Percentiles rank a stretch among this genome's conserved stretches.
phyloP scores from a whole-genome alignment of 2,329 filamentous ascomycete species.

The Onygena corvina region DNA sequence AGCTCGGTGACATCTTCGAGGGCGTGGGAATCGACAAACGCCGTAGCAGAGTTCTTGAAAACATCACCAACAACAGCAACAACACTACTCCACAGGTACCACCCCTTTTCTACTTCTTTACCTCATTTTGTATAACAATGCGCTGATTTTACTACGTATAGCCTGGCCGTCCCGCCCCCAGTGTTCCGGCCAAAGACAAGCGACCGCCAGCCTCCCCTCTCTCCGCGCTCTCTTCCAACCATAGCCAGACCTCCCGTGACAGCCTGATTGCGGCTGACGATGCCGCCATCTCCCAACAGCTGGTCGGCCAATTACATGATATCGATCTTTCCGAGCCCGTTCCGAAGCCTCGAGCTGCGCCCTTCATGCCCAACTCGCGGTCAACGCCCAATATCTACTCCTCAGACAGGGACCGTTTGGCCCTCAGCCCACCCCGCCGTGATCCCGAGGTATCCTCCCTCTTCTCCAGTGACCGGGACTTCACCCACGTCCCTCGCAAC shows the following conservation, averaged over 20 bases:
- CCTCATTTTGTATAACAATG: background rate
- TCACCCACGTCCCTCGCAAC: constrained; percentile 12
- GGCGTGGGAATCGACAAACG: constrained; percentile 30
- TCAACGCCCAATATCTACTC: constrained; percentile 8
- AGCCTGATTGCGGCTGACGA: constrained; percentile 33
- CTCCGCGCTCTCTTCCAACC: constrained; percentile 41
- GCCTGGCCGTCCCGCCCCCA: constrained; percentile 7
- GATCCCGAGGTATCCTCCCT: constrained; percentile 13
- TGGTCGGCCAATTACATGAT: background rate
- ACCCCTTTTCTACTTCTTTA: background rate
- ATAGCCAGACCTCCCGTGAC: constrained; percentile 41
- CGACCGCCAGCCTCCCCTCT: constrained; percentile 31
- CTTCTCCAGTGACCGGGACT: constrained; percentile 13
- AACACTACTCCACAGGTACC: constrained; percentile 11
- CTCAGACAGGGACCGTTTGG: background rate
- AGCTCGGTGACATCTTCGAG: constrained; percentile 44
- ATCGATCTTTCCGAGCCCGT: background rate
- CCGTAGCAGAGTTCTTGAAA: constrained; percentile 13
- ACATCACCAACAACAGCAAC: constrained; percentile 17
- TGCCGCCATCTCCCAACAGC: background rate
- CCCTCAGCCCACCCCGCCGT: background rate
- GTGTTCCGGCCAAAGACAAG: constrained; percentile 16
- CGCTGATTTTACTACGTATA: background rate
- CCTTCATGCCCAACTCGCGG: constrained; percentile 5
- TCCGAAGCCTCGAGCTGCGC: constrained; percentile 21